Conservation (phyloP, 805 yeast genomes). For the Zygosaccharomyces bisporus region DNA sequence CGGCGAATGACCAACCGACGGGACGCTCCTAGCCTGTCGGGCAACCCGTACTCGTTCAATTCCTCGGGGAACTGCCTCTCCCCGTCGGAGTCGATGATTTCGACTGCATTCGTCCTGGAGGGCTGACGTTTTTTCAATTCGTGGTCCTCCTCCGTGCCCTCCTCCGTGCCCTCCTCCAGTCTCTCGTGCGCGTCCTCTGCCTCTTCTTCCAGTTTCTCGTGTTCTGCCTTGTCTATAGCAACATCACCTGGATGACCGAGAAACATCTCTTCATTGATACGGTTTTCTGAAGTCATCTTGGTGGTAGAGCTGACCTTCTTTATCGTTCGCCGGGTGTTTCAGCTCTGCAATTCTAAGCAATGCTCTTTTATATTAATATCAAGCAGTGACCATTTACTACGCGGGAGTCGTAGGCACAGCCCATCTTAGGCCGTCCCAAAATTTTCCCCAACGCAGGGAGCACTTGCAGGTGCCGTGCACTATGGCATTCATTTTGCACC, state of each 20-base stretch:
- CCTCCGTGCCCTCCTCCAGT: not conserved
- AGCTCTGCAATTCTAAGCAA: not conserved
- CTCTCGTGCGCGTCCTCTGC: not conserved
- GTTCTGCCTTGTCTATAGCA: not conserved
- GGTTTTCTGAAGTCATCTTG: not conserved
- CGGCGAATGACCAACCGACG: conserved; percentile 46
- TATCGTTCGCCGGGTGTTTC: not conserved
- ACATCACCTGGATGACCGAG: not conserved
- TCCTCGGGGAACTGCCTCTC: conserved; percentile 1
- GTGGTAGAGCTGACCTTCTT: not conserved
- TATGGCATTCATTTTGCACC: not conserved
- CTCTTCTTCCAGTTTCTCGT: not conserved
- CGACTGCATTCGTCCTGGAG: not conserved
- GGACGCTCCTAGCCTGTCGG: conserved; percentile 12
- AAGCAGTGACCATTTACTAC: too few species aligned
- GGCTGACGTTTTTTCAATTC: not conserved
- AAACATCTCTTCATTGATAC: not conserved
- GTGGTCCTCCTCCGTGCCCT: not conserved
- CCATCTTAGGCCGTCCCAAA: too few species aligned
- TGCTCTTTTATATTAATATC: not conserved
- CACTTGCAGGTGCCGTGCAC: not conserved
- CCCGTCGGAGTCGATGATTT: not conserved
- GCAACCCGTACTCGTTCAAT: conserved; percentile 12
- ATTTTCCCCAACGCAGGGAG: too few species aligned
- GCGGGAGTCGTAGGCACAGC: too few species aligned